Evolutionary conservation across 2,329 filamentous ascomycete genomes (phyloP), one percentile per base, ranked within the genome.

Genomic region (Aspergillus ustus): DNA sequence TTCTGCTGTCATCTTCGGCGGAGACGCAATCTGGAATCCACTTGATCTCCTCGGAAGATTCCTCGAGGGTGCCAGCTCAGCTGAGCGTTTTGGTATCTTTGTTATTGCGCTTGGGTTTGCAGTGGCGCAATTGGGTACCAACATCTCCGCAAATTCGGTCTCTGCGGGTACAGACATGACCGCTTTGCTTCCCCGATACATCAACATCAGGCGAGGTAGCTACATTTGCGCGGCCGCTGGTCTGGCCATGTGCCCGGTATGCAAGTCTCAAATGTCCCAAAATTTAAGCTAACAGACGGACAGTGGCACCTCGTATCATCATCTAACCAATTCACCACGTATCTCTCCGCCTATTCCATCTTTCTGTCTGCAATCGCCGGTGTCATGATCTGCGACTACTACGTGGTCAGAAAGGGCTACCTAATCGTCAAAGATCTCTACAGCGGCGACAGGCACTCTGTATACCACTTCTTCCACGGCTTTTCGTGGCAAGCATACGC

Each of bases 331-430:
- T 97, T 97, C 80, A 95, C 91, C 0, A 96, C 91, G 3, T 97
- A 97, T 73, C 87, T 97, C 0, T 95, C 91, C 0, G 90, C 93
- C 1, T 97, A 97, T 81, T 93, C 91, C 3, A 92, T 97, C 60
- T 97, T 97, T 79, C 84, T 97, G n/a, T 93, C 91, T 62, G 92
- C 91, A 48, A 96, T 97, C 65, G 93, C 92, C 0, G 93, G 93
- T n/a, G 92, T 96, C 66, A 95, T 97, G 80, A 82, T 93, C 63
- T 86, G 84, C 68, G 93, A 97, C 77, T 97, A 97, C 81, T 97
- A 96, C 77, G 64, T 90, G 59, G 91, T 97, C 5, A 90, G 93
- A 61, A 88, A 85, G 61, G 93, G 93, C 5, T 96, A 93, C 74
- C 82, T 95, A 2, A 87, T 93, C 66, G 82, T 94, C 67, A 88